Base-by-base conservation (phyloP, 129 eudicot genomes). In the Gnaphalium uliginosum region DNA sequence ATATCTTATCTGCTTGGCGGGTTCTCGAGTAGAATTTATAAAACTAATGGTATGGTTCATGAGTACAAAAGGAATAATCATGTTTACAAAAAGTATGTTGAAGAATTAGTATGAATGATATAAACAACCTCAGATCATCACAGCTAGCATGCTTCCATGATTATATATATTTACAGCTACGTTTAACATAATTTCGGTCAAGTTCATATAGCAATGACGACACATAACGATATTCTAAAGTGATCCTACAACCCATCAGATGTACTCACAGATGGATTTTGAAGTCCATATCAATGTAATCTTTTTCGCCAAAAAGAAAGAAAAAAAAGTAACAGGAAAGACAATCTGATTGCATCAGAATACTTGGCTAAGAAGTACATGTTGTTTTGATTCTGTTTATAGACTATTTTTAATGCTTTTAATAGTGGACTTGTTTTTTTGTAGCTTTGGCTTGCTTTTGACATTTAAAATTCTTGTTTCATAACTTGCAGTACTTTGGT, bases 141-240 rank as follows among this genome's bases (percentile, higher is more conserved):
- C 53, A 46, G 22, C 61, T n/a, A 46, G 22, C 61, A 56, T 56
- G 61, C 61, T 56, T 56, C 61, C 61, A 56, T 56, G 26, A 56
- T 56, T n/a, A 22, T 56, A 22, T 56, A 8, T 7, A 6, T 56
- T 9, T 22, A 50, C 61, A 56, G 61, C 61, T 21, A 19, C 3
- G 5, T 56, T 9, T 19, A 56, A 56, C 25, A n/a, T 19, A 22
- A 56, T 56, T n/a, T 56, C 5, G 9, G 22, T 22, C 61, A 56
- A 6, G 25, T 19, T 19, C 13, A 56, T 14, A 9, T 56, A 56
- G 53, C n/a, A 11, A 14, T 13, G 53, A 46, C 53, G 53, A 46
- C 53, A 46, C 53, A 46, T 46, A 46, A 46, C 18, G 51, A 46
- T 46, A 46, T 46, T 5, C 18, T 46, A 46, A 14, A 14, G 18